Base-by-base conservation (phyloP, 148 eudicot species). In the Rhododendron ovatum region DNA sequence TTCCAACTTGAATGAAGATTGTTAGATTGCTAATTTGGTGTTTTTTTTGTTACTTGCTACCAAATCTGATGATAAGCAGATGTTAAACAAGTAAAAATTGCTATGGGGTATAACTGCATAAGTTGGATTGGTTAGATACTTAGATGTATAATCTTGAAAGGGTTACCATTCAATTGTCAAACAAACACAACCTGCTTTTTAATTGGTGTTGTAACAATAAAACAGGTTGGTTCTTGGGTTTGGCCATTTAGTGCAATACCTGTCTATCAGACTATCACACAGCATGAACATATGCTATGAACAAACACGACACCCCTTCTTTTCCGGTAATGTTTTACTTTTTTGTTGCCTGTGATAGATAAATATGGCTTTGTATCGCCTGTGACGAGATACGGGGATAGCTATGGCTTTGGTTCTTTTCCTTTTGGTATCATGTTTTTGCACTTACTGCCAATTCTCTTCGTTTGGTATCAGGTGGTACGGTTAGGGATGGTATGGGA, bases 401-500 rank as follows among this genome's bases (percentile, higher is more conserved):
- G 65, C 22, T 87, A 39, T 26, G 13, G n/a, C 55, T 28, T 39
- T 35, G 51, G 15, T 48, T 78, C 10, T 10, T 57, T 41, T 2
- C 7, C 20, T 85, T 67, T 15, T 33, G 45, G 13, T 33, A 24
- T 80, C 82, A 78, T 37, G 22, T 75, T 26, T 73, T 53, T 48
- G 22, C 51, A 22, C 35, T 24, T 55, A 30, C 22, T 67, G 74
- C 84, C 84, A 57, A 84, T 81, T 24, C 22, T 51, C 26, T 45
- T 74, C 2, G 15, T 48, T 78, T 89, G 61, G 48, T 73, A 37
- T 84, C 92, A 96, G 99, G 95, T 85, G 86, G 78, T 84, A 87
- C 83, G 84, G 92, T 89, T 20, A 84, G 91, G 61, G 92, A 93
- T 80, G 89, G 89, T 82, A 87, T 92, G 89, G 94, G 98, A 59